Base-by-base conservation (phyloP, 148 eudicot species). In the Gaultheria prostrata region DNA sequence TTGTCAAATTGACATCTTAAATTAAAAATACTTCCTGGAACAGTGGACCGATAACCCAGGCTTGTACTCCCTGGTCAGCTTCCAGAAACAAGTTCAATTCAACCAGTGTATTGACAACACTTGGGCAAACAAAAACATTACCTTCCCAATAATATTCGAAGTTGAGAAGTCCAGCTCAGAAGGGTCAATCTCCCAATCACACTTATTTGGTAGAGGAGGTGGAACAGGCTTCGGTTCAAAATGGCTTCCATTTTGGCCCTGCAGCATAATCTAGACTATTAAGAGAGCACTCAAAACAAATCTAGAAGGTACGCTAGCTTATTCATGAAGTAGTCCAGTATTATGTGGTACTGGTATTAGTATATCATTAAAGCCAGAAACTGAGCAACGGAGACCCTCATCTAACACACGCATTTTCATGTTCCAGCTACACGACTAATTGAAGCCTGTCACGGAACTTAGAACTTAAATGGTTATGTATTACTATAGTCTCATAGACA, bases 191-290 rank as follows among this genome's bases (percentile, higher is more conserved):
- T 96, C 99, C 99, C 99, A 96, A 84, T 96, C 98, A 83, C 97
- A 94, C 86, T 94, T 94, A 49, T 94, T 93, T 81, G 99, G 95
- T 76, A 90, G 86, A 86, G 99, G 99, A 49, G 99, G 99, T 53
- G 93, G 89, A 85, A 94, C 97, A 83, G 93, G 92, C 84, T 92
- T 92, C 78, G 93, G 98, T 85, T 94, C 98, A 87, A 96, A 96
- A 88, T 96, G 99, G 89, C 98, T 96, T 76, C 99, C 99, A 90
- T 86, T 93, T 86, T 96, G 99, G 81, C 99, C 99, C 99, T 97
- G 91, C 87, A 90, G 82, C 79, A 89, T 48, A 53, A 72, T 46
- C 82, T 51, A 30, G 51, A n/a, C 18, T 32, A 50, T 77, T 77
- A 5, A 77, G 80, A 85, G 82, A 81, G 77, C 57, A 78, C 46